Conservation (phyloP, 257 asterid species). For the Cordia subcordata region DNA sequence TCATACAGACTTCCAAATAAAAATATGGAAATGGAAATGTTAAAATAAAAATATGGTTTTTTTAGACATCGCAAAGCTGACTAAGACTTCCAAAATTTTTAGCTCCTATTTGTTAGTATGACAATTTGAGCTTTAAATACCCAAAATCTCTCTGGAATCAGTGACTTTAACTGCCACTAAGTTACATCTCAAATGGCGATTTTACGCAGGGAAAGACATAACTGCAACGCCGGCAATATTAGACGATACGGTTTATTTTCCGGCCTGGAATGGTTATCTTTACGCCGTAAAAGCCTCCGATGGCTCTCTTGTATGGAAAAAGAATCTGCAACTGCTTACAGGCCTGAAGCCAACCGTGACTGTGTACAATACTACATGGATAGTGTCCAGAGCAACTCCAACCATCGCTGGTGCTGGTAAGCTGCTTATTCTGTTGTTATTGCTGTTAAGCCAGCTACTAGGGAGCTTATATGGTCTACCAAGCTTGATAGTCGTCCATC, state of each 20-base stretch:
- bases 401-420: slow-evolving; percentile 29
- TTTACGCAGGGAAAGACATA: slow-evolving; percentile 30
- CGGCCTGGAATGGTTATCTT: slow-evolving; percentile 37
- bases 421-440: slow-evolving; percentile 27
- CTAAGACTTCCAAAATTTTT: neutral
- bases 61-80: too few relatives aligned
- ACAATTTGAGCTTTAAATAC: neutral
- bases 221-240: slow-evolving; percentile 34
- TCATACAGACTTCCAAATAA: too few relatives aligned
- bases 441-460: slow-evolving; percentile 23
- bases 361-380: slow-evolving; percentile 6
- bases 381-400: slow-evolving; percentile 29
- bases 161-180: slow-evolving; percentile 14
- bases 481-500: slow-evolving; percentile 30
- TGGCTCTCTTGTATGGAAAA: slow-evolving; percentile 37
- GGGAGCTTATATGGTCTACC: slow-evolving; percentile 31
- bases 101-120: neutral
- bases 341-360: slow-evolving; percentile 24
- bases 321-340: slow-evolving; percentile 21
- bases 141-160: neutral
- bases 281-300: slow-evolving; percentile 32
- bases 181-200: slow-evolving; percentile 38
- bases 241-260: slow-evolving; percentile 30
- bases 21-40: too few relatives aligned
- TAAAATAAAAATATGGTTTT: too few relatives aligned